A percentile compares a stretch with the other conserved stretches of the same genome.
Evolutionary conservation across 2,329 filamentous ascomycete genomes (phyloP).

Genomic region (Beauveria rudraprayagi): DNA sequence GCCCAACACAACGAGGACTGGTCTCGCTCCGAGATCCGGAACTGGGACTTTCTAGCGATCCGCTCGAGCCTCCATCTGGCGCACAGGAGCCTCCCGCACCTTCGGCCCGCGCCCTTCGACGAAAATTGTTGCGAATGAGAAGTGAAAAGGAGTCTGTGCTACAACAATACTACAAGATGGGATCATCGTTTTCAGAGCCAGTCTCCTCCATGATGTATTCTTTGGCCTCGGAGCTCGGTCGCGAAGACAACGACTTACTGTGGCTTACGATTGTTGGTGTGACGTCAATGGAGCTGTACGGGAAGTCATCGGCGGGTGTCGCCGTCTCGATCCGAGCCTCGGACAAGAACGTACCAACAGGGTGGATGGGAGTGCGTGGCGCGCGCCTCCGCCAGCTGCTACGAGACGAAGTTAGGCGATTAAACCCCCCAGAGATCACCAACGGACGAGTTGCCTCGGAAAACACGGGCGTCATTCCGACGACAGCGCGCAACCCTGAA

Average conservation of each 20-base stretch:
- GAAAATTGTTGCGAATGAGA: slow-evolving; percentile 65
- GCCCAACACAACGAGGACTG: slow-evolving; percentile 53
- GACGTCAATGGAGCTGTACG: slow-evolving; percentile 87
- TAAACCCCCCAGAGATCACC: slow-evolving; percentile 70
- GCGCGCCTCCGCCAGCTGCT: slow-evolving; percentile 78
- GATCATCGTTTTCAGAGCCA: slow-evolving; percentile 88
- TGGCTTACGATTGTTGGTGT: slow-evolving; percentile 95
- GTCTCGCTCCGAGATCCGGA: slow-evolving; percentile 44
- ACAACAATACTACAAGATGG: slow-evolving; percentile 75
- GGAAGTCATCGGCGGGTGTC: slow-evolving; percentile 73
- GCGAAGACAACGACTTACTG: slow-evolving; percentile 91
- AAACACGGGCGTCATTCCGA: slow-evolving; percentile 75
- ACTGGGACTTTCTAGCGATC: slow-evolving; percentile 39
- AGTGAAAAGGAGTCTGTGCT: slow-evolving; percentile 69
- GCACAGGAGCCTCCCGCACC: slow-evolving; percentile 52
- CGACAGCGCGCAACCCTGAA: slow-evolving; percentile 77
- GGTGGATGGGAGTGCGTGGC: slow-evolving; percentile 76
- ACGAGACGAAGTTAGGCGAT: slow-evolving; percentile 83
- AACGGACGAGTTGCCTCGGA: slow-evolving; percentile 58
- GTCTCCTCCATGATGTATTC: slow-evolving; percentile 93
- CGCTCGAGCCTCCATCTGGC: slow-evolving; percentile 46
- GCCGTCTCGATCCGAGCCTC: slow-evolving; percentile 50
- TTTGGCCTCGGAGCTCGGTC: slow-evolving; percentile 85
- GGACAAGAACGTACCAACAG: slow-evolving; percentile 50
- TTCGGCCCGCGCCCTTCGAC: slow-evolving; percentile 64